Percentiles rank a stretch among this genome's conserved stretches.
These are phyloP conservation scores for Wickerhamomyces chambardii DNA, from an alignment of 805 yeast genomes.

Conservation along the genomic window DNA sequence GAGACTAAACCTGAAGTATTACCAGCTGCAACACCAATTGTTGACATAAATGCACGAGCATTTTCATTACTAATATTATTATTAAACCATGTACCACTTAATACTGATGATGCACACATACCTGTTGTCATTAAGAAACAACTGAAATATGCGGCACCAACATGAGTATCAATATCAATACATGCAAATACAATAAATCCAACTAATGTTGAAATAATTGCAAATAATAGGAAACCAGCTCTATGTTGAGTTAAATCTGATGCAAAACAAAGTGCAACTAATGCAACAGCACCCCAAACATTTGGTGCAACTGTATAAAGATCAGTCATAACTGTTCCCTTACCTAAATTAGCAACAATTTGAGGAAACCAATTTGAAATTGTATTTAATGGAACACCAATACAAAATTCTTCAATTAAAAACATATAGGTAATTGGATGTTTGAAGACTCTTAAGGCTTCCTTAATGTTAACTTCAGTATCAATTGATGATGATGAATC, in stretches of 20 bases:
- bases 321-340: conserved; percentile 30
- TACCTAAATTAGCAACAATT: conserved; percentile 27
- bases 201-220: conserved; percentile 29
- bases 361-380: conserved; percentile 42
- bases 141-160: conserved; percentile 33
- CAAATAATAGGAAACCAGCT: conserved; percentile 27
- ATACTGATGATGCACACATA: conserved; percentile 36
- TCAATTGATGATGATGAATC: conserved; percentile 34
- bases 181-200: conserved; percentile 39
- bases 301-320: conserved; percentile 40
- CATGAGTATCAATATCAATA: conserved; percentile 27
- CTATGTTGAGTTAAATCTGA: conserved; percentile 32
- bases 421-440: conserved; percentile 36
- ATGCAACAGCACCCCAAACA: conserved; percentile 34
- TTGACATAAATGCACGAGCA: conserved; percentile 35
- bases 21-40: conserved; percentile 45
- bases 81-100: conserved; percentile 41
- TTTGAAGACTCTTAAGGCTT: conserved; percentile 32
- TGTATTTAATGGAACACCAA: conserved; percentile 42
- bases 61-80: conserved; percentile 38
- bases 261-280: conserved; percentile 26
- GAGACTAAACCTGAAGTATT: conserved; percentile 50
- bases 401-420: conserved; percentile 33
- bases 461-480: conserved; percentile 25
- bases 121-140: conserved; percentile 42